Percentiles rank a stretch among this genome's conserved stretches.
These are phyloP conservation scores for Pythium coloratum DNA, from an alignment of 352 stramenopile species.

Conservation along the genomic window DNA sequence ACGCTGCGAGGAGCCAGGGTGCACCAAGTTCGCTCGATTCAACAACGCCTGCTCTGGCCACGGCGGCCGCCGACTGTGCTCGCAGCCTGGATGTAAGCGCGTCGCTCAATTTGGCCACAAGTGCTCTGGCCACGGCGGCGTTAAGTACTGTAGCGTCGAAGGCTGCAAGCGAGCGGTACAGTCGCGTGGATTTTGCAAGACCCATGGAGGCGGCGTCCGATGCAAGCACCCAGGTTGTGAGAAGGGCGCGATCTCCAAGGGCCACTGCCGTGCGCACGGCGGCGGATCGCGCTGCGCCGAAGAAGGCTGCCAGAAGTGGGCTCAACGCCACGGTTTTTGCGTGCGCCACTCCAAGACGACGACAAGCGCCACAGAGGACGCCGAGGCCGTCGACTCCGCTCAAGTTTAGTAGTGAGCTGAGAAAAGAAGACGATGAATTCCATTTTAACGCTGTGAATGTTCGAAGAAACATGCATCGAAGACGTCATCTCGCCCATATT, in stretches of 20 bases:
- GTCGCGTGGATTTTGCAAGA: conserved; percentile 85
- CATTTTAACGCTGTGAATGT: background rate
- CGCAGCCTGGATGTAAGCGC: conserved; percentile 59
- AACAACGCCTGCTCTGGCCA: conserved; percentile 78
- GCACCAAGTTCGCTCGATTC: conserved; percentile 77
- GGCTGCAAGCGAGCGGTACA: conserved; percentile 75
- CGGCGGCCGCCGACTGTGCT: conserved; percentile 69
- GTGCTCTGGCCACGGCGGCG: conserved; percentile 73
- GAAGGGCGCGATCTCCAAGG: conserved; percentile 86
- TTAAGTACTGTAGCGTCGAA: conserved; percentile 75
- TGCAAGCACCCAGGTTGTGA: conserved; percentile 75
- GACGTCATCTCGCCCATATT: conserved; percentile 2
- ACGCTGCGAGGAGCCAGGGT: conserved; percentile 62
- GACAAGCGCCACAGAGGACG: conserved; percentile 15
- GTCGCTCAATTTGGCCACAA: conserved; percentile 82
- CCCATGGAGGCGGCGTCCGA: conserved; percentile 81
- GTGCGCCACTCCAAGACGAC: conserved; percentile 67
- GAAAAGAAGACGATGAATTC: background rate
- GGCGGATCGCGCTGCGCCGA: conserved; percentile 77
- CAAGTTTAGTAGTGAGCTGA: conserved; percentile 18
- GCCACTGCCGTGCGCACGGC: conserved; percentile 80
- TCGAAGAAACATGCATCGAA: background rate
- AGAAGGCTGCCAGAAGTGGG: conserved; percentile 68
- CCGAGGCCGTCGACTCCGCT: conserved; percentile 16
- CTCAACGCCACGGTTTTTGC: conserved; percentile 71